These are phyloP conservation scores for Malassezia yamatoensis DNA, from an alignment of 1,284 basidiomycete species.

Conservation along the genomic window DNA sequence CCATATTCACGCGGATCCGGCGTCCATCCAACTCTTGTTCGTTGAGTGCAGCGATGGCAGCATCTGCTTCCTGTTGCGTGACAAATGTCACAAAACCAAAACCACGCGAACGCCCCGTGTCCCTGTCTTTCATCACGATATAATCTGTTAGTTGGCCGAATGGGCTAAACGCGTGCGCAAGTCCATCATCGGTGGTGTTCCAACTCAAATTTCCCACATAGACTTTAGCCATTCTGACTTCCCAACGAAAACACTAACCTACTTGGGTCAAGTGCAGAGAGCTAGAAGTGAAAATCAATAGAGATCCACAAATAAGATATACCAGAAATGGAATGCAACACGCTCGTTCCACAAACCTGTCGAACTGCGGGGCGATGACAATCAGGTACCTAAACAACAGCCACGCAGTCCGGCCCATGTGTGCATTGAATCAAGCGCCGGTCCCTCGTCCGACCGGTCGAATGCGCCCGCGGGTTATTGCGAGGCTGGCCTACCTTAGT, in stretches of 20 bases:
- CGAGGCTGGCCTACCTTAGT: no score
- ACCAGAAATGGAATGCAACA: no score
- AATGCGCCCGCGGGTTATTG: no score
- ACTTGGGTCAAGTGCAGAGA: no score
- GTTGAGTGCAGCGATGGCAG: constrained; percentile 69
- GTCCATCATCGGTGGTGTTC: constrained; percentile 47
- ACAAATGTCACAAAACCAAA: constrained; percentile 71
- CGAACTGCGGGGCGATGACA: not conserved
- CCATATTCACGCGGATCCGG: constrained; percentile 78
- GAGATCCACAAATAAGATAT: no score
- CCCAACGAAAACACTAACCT: constrained; percentile 2
- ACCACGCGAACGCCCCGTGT: constrained; percentile 78
- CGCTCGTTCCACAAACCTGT: no score
- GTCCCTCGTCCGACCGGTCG: no score
- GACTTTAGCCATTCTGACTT: constrained; percentile 44
- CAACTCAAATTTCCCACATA: constrained; percentile 48
- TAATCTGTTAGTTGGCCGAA: constrained; percentile 47
- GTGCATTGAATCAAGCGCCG: no score
- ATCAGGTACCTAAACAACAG: not conserved
- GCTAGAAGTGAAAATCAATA: no score
- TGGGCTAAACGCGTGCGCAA: constrained; percentile 44
- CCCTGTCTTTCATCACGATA: constrained; percentile 87
- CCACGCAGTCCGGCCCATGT: not conserved
- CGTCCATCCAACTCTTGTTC: constrained; percentile 90
- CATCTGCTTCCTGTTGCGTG: constrained; percentile 59